Evolutionary conservation across 352 stramenopile genomes (phyloP).

Genomic region (Elongisporangium prolatum): DNA sequence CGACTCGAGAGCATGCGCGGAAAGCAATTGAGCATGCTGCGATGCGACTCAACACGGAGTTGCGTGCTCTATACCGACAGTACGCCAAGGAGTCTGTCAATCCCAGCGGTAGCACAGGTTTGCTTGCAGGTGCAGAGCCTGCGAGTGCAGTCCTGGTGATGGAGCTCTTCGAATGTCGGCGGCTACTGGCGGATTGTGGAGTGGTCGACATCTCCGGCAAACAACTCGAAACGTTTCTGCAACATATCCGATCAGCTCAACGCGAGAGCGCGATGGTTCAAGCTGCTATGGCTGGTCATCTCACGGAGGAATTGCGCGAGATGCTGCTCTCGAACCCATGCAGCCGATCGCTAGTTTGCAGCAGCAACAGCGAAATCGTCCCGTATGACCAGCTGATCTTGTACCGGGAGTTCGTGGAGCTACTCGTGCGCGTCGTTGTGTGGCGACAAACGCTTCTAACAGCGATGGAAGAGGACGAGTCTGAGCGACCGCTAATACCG

Average conservation of each 20-base stretch:
- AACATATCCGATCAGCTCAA: constrained; percentile 31
- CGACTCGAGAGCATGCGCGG: constrained; percentile 29
- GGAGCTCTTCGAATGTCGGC: constrained; percentile 45
- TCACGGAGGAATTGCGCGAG: constrained; percentile 12
- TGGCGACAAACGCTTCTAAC: constrained; percentile 16
- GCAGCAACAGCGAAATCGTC: constrained; percentile 14
- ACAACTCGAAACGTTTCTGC: constrained; percentile 33
- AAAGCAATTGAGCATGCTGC: constrained; percentile 47
- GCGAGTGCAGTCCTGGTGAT: constrained; percentile 29
- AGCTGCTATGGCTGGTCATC: constrained; percentile 9
- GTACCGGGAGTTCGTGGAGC: constrained; percentile 60
- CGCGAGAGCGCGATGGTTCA: constrained; percentile 17
- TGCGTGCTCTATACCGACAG: constrained; percentile 52
- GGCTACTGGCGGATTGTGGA: constrained; percentile 37
- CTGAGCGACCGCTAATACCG: not conserved
- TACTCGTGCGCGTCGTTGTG: constrained; percentile 52
- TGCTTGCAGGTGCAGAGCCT: not conserved
- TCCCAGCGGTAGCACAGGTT: not conserved
- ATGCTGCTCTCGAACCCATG: not conserved
- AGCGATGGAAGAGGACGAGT: constrained; percentile 4
- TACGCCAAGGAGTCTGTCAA: constrained; percentile 29
- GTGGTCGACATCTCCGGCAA: constrained; percentile 27
- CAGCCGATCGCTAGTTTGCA: not conserved
- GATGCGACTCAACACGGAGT: constrained; percentile 56
- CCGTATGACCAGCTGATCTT: constrained; percentile 36